These are phyloP conservation scores for Aspergillus ochraceus DNA, from an alignment of 2,329 filamentous ascomycete genomes.

Conservation along the genomic window DNA sequence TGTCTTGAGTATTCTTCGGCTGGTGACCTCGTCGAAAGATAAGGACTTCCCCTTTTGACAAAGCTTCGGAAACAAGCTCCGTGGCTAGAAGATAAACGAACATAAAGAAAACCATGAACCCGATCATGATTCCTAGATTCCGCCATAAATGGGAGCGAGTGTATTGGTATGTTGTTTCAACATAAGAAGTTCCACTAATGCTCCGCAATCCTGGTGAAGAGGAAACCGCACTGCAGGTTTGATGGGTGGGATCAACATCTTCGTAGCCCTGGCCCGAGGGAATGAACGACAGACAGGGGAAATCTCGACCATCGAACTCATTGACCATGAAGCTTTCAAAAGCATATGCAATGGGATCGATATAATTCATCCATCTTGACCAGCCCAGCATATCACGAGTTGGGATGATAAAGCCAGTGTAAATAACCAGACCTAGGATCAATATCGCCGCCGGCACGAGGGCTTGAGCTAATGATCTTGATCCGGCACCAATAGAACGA, in stretches of 20 bases:
- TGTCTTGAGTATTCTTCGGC: not conserved
- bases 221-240: constrained; percentile 43
- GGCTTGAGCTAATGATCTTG: constrained; percentile 46
- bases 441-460: constrained; percentile 48
- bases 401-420: constrained; percentile 41
- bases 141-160: not conserved
- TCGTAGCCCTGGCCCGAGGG: constrained; percentile 16
- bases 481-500: constrained; percentile 50
- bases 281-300: constrained; percentile 22
- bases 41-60: not conserved
- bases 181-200: not conserved
- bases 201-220: constrained; percentile 48
- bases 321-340: constrained; percentile 33
- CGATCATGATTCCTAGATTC: not conserved
- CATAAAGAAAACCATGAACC: not conserved
- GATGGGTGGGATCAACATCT: not conserved
- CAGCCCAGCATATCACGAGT: constrained; percentile 49
- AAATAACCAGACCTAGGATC: constrained; percentile 32
- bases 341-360: constrained; percentile 34
- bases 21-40: not conserved
- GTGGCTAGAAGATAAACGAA: not conserved
- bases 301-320: constrained; percentile 31
- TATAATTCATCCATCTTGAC: constrained; percentile 45
- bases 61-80: not conserved
- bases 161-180: not conserved